These are phyloP conservation scores for Acmispon strigosus DNA, from an alignment of 306 rosid genomes.

Conservation along the genomic window DNA sequence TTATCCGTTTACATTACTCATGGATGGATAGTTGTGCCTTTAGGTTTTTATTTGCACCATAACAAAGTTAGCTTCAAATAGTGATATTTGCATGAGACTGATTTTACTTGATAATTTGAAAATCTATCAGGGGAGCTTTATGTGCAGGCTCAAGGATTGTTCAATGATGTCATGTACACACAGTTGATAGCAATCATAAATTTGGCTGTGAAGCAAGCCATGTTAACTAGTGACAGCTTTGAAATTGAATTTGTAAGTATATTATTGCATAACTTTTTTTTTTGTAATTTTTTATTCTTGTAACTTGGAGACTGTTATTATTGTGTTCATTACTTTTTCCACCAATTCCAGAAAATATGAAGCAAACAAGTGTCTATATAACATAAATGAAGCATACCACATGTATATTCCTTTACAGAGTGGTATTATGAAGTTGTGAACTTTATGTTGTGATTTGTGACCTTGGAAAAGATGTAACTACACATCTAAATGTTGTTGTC, in stretches of 20 bases:
- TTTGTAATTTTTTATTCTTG: neutral
- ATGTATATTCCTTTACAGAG: neutral
- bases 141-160: conserved; percentile 78
- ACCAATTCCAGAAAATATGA: neutral
- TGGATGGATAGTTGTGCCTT: neutral
- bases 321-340: neutral
- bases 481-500: neutral
- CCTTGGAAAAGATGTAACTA: neutral
- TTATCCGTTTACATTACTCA: neutral
- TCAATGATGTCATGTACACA: conserved; percentile 59
- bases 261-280: neutral
- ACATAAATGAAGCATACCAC: neutral
- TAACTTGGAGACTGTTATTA: neutral
- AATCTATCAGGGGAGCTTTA: conserved; percentile 72
- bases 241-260: conserved; percentile 86
- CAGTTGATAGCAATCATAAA: conserved; percentile 58
- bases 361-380: neutral
- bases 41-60: conserved; percentile 11
- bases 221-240: conserved; percentile 50
- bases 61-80: conserved; percentile 13
- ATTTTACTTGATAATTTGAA: conserved; percentile 20
- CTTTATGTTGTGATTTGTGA: neutral
- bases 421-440: neutral
- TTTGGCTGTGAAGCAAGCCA: conserved; percentile 70
- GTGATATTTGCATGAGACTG: conserved; percentile 1